These are phyloP conservation scores for Alternaria ethzedia DNA, from an alignment of 2,329 filamentous ascomycete species.

Conservation along the genomic window DNA sequence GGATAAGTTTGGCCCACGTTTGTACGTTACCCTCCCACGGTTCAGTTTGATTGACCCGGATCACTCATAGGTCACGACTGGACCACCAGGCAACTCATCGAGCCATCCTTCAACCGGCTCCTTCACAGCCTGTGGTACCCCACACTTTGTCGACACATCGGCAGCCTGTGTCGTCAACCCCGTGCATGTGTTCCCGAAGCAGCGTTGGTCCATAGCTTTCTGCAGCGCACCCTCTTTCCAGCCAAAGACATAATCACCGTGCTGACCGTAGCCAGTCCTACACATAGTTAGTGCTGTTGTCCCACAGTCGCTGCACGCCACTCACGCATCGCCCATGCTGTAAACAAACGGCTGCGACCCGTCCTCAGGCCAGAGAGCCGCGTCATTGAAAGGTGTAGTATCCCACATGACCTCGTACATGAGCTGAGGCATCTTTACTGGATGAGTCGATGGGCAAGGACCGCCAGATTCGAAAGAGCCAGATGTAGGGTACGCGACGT, in stretches of 20 bases:
- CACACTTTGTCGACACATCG: slow-evolving; percentile 21
- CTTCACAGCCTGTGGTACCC: slow-evolving; percentile 24
- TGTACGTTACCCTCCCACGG: neutral
- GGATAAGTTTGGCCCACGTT: neutral
- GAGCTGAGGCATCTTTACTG: slow-evolving; percentile 55
- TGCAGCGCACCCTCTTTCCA: slow-evolving; percentile 59
- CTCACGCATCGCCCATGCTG: slow-evolving; percentile 48
- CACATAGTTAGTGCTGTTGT: neutral
- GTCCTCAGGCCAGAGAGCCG: slow-evolving; percentile 29
- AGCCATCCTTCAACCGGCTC: slow-evolving; percentile 32
- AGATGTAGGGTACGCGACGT: slow-evolving; percentile 45
- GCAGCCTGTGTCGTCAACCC: slow-evolving; percentile 32
- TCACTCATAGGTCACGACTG: slow-evolving; percentile 14
- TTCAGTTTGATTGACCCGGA: neutral
- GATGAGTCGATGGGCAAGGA: slow-evolving; percentile 50
- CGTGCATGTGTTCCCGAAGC: slow-evolving; percentile 45
- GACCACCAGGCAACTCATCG: slow-evolving; percentile 24
- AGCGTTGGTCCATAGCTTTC: slow-evolving; percentile 45
- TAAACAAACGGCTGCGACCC: slow-evolving; percentile 36
- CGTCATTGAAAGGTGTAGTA: slow-evolving; percentile 39
- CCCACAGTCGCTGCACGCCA: neutral
- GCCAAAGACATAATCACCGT: slow-evolving; percentile 44
- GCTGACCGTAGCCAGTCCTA: slow-evolving; percentile 36
- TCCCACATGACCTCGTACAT: slow-evolving; percentile 57
- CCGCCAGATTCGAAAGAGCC: slow-evolving; percentile 30